These are phyloP conservation scores for Cokeromyces recurvatus DNA, from an alignment of 371 early-diverging fungal genomes.

Conservation along the genomic window DNA sequence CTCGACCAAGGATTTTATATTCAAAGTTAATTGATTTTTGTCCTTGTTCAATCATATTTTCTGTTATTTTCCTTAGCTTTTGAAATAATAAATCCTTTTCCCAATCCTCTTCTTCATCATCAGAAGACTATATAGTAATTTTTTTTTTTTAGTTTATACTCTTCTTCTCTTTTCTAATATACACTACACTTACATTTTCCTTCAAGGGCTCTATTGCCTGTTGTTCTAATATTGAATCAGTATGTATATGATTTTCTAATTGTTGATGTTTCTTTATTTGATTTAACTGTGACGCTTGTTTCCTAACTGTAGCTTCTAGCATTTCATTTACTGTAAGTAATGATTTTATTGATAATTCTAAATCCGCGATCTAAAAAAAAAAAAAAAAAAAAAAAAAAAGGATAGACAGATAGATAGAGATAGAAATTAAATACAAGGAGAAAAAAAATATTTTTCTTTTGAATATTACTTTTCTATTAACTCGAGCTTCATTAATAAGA, in stretches of 20 bases:
- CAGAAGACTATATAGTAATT: not conserved
- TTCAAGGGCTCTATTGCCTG: too few species aligned
- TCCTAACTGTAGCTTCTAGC: slow-evolving; percentile 46
- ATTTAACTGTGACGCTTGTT: slow-evolving; percentile 45
- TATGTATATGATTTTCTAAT: not conserved
- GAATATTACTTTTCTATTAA: slow-evolving; percentile 39
- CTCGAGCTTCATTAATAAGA: slow-evolving; percentile 36
- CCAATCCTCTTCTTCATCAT: slow-evolving; percentile 29
- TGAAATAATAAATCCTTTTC: slow-evolving; percentile 41
- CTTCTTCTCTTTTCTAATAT: not conserved
- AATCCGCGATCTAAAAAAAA: slow-evolving; percentile 45
- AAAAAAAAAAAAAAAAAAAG: too few species aligned
- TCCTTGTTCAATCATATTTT: slow-evolving; percentile 35
- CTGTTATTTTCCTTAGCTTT: slow-evolving; percentile 32
- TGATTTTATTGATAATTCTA: slow-evolving; percentile 49
- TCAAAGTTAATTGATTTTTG: slow-evolving; percentile 37
- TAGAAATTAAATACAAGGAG: too few species aligned
- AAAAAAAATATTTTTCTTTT: not conserved
- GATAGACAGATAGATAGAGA: too few species aligned
- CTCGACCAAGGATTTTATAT: slow-evolving; percentile 35
- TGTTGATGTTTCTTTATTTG: slow-evolving; percentile 36
- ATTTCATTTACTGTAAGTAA: slow-evolving; percentile 46
- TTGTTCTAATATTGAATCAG: too few species aligned
- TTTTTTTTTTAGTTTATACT: not conserved
- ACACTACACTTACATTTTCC: not conserved